A percentile compares a stretch with the other conserved stretches of the same genome.
phyloP scores from a whole-genome alignment of 441 rosid species.

The Cnidoscolus chayamansa region DNA sequence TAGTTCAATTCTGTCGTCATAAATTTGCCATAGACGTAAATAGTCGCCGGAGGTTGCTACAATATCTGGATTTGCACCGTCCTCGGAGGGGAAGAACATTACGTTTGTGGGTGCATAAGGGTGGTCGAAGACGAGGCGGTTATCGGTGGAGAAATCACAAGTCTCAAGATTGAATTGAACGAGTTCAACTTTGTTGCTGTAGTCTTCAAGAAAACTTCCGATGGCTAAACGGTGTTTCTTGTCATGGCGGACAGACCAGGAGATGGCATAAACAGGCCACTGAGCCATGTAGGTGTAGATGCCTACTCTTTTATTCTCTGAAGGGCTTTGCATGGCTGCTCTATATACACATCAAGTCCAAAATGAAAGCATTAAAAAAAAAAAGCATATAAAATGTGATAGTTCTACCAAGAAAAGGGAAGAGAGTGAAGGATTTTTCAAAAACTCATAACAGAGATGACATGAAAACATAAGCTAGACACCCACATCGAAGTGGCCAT shows the following conservation, averaged over 20 bases:
- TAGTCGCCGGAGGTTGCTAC: conserved; percentile 56
- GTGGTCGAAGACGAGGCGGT: conserved; percentile 45
- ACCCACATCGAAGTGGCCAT: no score
- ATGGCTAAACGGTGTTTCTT: conserved; percentile 43
- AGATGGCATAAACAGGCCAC: conserved; percentile 48
- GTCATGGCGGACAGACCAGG: conserved; percentile 51
- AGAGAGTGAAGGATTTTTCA: no score
- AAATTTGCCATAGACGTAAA: conserved; percentile 51
- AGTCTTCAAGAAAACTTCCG: conserved; percentile 50
- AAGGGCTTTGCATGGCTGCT: conserved; percentile 34
- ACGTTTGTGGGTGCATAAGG: conserved; percentile 57
- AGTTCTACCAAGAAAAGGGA: no score
- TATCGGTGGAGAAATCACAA: conserved; percentile 39
- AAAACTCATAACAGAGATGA: no score
- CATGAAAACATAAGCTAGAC: no score
- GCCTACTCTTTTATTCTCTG: conserved; percentile 31
- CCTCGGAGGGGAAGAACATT: conserved; percentile 54
- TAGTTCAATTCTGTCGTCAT: conserved; percentile 44
- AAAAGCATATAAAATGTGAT: neutral
- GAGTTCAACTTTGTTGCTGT: conserved; percentile 49
- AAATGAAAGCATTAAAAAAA: neutral
- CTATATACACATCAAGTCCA: neutral
- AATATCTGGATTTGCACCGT: conserved; percentile 33
- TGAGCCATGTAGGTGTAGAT: conserved; percentile 40
- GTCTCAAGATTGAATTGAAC: conserved; percentile 40